These are phyloP conservation scores for Phaeophleospora eucalypticola DNA, from an alignment of 2,329 filamentous ascomycete species.

Conservation along the genomic window DNA sequence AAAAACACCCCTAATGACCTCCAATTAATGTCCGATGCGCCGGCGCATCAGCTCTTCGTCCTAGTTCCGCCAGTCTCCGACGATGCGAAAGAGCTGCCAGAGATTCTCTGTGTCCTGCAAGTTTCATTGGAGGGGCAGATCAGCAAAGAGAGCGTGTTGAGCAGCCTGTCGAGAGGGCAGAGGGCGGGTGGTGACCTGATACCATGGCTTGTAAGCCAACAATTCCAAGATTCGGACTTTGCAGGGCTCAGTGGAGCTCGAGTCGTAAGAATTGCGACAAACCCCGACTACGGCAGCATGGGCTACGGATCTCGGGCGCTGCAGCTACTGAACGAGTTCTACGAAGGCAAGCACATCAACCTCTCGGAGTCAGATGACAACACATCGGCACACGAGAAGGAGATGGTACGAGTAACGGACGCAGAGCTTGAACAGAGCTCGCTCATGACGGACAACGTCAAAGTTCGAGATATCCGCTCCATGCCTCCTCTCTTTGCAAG, in stretches of 20 bases:
- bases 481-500: constrained; percentile 94
- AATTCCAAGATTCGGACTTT: constrained; percentile 97
- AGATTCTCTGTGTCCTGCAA: constrained; percentile 92
- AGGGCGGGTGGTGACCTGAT: constrained; percentile 90
- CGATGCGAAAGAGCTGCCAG: constrained; percentile 72
- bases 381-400: constrained; percentile 43
- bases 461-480: constrained; percentile 79
- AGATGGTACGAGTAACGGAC: constrained; percentile 74
- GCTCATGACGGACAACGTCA: constrained; percentile 81
- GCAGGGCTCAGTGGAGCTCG: constrained; percentile 87
- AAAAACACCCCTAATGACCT: constrained; percentile 97
- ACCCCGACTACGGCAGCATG: constrained; percentile 88
- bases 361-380: constrained; percentile 66
- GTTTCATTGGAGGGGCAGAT: constrained; percentile 93
- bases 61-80: constrained; percentile 82
- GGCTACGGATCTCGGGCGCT: constrained; percentile 90
- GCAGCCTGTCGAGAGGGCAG: constrained; percentile 82
- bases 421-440: constrained; percentile 71
- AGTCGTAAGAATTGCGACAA: constrained; percentile 90
- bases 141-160: constrained; percentile 85
- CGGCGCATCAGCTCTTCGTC: constrained; percentile 93
- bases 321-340: constrained; percentile 84
- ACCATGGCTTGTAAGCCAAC: constrained; percentile 94
- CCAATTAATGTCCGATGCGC: constrained; percentile 97
- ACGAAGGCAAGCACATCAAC: constrained; percentile 85